Evolutionary conservation across 768 basidiomycete species (phyloP).

Genomic region (Termitomyces sp.): DNA sequence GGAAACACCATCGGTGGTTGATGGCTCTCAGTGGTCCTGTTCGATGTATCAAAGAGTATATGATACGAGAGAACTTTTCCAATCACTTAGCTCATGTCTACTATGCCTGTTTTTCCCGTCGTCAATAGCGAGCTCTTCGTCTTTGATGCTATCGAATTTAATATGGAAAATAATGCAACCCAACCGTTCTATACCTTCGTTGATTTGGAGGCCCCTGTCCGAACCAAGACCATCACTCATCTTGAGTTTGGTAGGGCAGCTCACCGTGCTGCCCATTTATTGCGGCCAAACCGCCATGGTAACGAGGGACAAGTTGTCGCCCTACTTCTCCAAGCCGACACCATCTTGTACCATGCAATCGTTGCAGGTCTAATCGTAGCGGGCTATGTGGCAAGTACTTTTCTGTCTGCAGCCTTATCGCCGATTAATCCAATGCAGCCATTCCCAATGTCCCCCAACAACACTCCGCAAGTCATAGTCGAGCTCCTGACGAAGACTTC

Average conservation of each 20-base stretch:
- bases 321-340: slow-evolving; percentile 21
- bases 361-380: slow-evolving; percentile 24
- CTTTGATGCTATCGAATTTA: slow-evolving; percentile 8
- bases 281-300: slow-evolving; percentile 27
- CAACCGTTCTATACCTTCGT: slow-evolving; percentile 8
- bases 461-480: slow-evolving; percentile 26
- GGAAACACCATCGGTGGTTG: no score
- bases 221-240: slow-evolving; percentile 25
- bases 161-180: slow-evolving; percentile 5
- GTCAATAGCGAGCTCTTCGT: slow-evolving; percentile 3
- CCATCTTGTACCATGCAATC: slow-evolving; percentile 30
- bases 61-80: no score
- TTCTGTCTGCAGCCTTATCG: background rate
- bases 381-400: slow-evolving; percentile 20
- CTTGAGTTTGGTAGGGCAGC: slow-evolving; percentile 32
- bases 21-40: no score
- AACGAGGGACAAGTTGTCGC: slow-evolving; percentile 26
- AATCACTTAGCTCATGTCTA: background rate
- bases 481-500: slow-evolving; percentile 29
- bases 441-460: slow-evolving; percentile 33
- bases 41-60: no score
- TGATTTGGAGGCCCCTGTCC: background rate
- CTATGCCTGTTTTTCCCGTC: background rate
- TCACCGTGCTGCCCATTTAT: slow-evolving; percentile 21
- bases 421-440: slow-evolving; percentile 19